A percentile compares a stretch with the other conserved stretches of the same genome.
These are phyloP conservation scores for Candida pseudofarinosa DNA, from an alignment of 805 yeast genomes.

Conservation along the genomic window DNA sequence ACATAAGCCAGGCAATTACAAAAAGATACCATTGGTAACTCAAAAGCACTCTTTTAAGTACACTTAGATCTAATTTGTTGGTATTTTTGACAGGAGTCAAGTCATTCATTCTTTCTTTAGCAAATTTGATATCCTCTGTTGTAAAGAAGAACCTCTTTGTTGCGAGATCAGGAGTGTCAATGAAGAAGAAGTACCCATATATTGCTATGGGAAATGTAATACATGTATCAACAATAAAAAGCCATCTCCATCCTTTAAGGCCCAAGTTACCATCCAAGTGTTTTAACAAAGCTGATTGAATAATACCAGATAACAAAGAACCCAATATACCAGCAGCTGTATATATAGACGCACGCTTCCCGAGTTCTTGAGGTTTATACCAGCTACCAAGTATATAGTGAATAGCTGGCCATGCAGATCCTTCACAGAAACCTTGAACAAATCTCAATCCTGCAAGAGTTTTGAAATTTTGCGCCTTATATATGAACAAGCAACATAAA, in stretches of 20 bases:
- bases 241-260: slow-evolving; percentile 7
- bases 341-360: slow-evolving; percentile 3
- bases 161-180: slow-evolving; percentile 46
- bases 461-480: background rate
- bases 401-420: slow-evolving; percentile 4
- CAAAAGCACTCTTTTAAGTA: slow-evolving; percentile 24
- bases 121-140: slow-evolving; percentile 38
- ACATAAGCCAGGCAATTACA: slow-evolving; percentile 48
- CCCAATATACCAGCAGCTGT: slow-evolving; percentile 4
- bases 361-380: slow-evolving; percentile 3
- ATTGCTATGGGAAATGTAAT: slow-evolving; percentile 6
- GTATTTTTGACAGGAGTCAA: background rate
- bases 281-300: slow-evolving; percentile 4
- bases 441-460: slow-evolving; percentile 1
- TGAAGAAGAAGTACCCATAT: slow-evolving; percentile 49
- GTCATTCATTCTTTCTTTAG: slow-evolving; percentile 11
- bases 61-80: slow-evolving; percentile 2
- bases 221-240: slow-evolving; percentile 3
- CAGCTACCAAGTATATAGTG: slow-evolving; percentile 6
- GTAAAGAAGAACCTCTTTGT: slow-evolving; percentile 34
- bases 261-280: slow-evolving; percentile 4
- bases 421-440: slow-evolving; percentile 5
- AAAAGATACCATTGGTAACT: slow-evolving; percentile 59
- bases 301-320: slow-evolving; percentile 2
- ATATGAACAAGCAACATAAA: slow-evolving; percentile 10